These are phyloP conservation scores for Rhizophora mangle DNA, from an alignment of 345 rosid species.

Conservation along the genomic window DNA sequence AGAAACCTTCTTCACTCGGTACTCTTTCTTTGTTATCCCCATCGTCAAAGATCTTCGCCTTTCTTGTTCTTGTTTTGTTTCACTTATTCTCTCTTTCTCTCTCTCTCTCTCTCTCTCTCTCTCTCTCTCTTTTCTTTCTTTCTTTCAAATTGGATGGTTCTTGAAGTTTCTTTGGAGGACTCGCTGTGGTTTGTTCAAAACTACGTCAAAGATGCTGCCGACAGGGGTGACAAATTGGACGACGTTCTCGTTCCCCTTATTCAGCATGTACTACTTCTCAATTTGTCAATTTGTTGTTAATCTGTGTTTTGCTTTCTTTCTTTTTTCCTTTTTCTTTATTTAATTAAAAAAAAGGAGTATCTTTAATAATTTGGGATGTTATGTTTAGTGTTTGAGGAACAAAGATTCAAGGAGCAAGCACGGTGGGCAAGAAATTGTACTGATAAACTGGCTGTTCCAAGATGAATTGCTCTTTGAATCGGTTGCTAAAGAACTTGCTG, in stretches of 20 bases:
- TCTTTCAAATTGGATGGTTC: neutral
- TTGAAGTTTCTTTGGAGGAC: slow-evolving; percentile 63
- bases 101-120: neutral
- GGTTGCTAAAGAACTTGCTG: slow-evolving; percentile 42
- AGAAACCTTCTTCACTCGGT: slow-evolving; percentile 44
- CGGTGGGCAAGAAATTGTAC: slow-evolving; percentile 48
- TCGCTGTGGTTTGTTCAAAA: slow-evolving; percentile 59
- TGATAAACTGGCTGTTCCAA: slow-evolving; percentile 67
- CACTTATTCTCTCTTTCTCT: too few species aligned
- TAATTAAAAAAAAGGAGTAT: too few species aligned
- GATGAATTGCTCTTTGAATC: slow-evolving; percentile 58
- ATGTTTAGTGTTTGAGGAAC: slow-evolving; percentile 49
- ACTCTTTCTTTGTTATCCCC: neutral
- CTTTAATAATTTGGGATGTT: neutral
- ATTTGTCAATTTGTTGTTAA: neutral
- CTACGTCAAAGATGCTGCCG: slow-evolving; percentile 52
- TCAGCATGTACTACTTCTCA: slow-evolving; percentile 47
- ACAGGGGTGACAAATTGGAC: slow-evolving; percentile 44
- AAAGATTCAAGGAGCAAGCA: slow-evolving; percentile 41
- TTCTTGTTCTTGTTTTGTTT: neutral
- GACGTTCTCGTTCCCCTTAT: slow-evolving; percentile 68
- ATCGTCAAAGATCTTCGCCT: neutral
- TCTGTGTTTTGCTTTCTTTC: neutral
- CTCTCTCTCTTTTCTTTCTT: neutral
- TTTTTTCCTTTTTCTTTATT: neutral